These are phyloP conservation scores for Coprinellus aureogranulatus DNA, from an alignment of 768 basidiomycete species.

Conservation along the genomic window DNA sequence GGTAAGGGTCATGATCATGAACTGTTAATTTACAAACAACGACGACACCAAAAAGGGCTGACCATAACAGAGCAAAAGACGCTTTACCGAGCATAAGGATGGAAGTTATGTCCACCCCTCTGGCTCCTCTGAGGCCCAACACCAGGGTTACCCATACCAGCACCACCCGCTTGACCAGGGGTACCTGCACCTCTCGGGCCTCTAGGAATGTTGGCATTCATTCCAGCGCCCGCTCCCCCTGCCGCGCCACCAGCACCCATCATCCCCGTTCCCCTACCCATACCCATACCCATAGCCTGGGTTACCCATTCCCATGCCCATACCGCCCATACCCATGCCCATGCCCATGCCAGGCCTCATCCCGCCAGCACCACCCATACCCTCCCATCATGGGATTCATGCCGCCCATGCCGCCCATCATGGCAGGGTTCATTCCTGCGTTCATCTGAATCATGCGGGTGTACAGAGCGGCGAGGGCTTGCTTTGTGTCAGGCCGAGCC, in stretches of 20 bases:
- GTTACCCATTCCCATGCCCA: constrained; percentile 19
- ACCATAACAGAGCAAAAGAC: not conserved
- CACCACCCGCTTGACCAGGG: constrained; percentile 43
- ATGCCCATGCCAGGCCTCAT: constrained; percentile 33
- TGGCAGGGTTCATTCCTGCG: constrained; percentile 58
- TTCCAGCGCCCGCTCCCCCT: constrained; percentile 35
- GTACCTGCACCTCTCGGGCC: constrained; percentile 54
- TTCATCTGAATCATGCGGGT: constrained; percentile 93
- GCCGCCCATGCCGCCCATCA: constrained; percentile 52
- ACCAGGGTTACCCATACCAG: constrained; percentile 49
- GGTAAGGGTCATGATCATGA: no score
- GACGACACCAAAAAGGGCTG: not conserved
- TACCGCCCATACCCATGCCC: constrained; percentile 35
- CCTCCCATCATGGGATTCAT: constrained; percentile 37
- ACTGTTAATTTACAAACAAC: no score
- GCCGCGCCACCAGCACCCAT: constrained; percentile 36
- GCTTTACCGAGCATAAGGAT: constrained; percentile 71
- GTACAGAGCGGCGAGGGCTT: constrained; percentile 88
- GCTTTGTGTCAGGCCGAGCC: no score
- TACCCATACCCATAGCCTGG: constrained; percentile 28
- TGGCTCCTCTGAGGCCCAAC: constrained; percentile 75
- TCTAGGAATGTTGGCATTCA: constrained; percentile 51
- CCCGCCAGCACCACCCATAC: constrained; percentile 39
- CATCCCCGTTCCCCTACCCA: constrained; percentile 37
- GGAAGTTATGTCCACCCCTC: constrained; percentile 78